phyloP scores from a whole-genome alignment of 768 basidiomycete genomes.

The Neoboletus magnificus region DNA sequence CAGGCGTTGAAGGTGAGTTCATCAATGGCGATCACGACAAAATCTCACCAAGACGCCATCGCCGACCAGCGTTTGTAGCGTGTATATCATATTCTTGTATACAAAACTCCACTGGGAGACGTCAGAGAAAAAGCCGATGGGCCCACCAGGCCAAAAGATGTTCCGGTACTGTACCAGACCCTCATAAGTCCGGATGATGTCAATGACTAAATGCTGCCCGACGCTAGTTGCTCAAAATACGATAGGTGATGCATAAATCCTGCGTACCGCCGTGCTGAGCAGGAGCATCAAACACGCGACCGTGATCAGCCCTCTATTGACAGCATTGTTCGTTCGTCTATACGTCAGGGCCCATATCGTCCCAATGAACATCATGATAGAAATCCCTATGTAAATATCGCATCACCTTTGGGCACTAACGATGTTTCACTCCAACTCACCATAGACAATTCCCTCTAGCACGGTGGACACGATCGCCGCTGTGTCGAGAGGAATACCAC shows the following conservation, averaged over 20 bases:
- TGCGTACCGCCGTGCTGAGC: slow-evolving; percentile 18
- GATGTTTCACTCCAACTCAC: neutral
- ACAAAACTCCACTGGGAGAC: slow-evolving; percentile 27
- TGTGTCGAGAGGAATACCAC: slow-evolving; percentile 18
- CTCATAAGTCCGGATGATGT: slow-evolving; percentile 17
- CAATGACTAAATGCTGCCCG: slow-evolving; percentile 14
- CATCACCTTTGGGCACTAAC: neutral
- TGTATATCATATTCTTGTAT: slow-evolving; percentile 22
- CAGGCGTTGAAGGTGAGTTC: neutral
- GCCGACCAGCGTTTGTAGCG: slow-evolving; percentile 21
- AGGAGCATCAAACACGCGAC: slow-evolving; percentile 19
- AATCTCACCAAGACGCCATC: slow-evolving; percentile 21
- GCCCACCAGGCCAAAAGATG: slow-evolving; percentile 11
- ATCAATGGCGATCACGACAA: neutral
- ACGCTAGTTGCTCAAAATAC: too few species aligned
- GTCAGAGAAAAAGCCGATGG: slow-evolving; percentile 24
- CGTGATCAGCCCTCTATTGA: slow-evolving; percentile 14
- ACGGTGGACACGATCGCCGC: slow-evolving; percentile 21
- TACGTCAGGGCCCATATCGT: slow-evolving; percentile 23
- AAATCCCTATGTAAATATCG: slow-evolving; percentile 20
- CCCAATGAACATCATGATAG: slow-evolving; percentile 29
- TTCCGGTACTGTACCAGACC: slow-evolving; percentile 23
- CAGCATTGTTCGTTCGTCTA: neutral
- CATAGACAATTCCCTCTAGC: neutral
- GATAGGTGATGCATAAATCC: neutral